These are phyloP conservation scores for Alloteropsis semialata DNA, from an alignment of 176 grass and related monocot species.

Conservation along the genomic window DNA sequence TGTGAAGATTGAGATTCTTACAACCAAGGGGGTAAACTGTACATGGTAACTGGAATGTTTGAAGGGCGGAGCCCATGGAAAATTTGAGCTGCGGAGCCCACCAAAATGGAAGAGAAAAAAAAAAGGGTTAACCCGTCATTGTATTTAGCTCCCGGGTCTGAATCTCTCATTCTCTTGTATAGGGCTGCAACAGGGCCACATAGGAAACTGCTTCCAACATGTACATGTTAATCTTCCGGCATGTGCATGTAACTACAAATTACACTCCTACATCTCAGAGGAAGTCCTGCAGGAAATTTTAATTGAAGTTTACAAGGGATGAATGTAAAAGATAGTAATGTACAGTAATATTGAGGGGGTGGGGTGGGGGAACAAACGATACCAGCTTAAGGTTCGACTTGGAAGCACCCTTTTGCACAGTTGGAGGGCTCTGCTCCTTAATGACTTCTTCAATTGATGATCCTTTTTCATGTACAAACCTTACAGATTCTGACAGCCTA, in stretches of 20 bases:
- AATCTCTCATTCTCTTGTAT: conserved; percentile 18
- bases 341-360: neutral
- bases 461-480: conserved; percentile 84
- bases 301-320: neutral
- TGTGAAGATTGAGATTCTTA: neutral
- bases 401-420: conserved; percentile 29
- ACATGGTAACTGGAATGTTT: conserved; percentile 15
- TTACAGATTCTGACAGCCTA: conserved; percentile 89
- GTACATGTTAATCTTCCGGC: conserved; percentile 16
- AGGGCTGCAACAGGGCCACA: conserved; percentile 30
- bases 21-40: neutral
- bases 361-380: neutral
- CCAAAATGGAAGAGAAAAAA: neutral
- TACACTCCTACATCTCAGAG: neutral
- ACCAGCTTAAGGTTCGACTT: conserved; percentile 26
- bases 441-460: conserved; percentile 55
- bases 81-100: neutral
- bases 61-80: neutral
- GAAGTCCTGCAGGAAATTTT: conserved; percentile 10
- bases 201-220: conserved; percentile 23
- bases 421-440: conserved; percentile 40
- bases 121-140: conserved; percentile 1
- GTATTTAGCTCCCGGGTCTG: neutral
- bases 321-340: neutral
- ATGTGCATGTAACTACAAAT: conserved; percentile 17